Percentiles rank a stretch among this genome's conserved stretches.
phyloP scores from a whole-genome alignment of 768 basidiomycete genomes.

The Butyriboletus loyo region DNA sequence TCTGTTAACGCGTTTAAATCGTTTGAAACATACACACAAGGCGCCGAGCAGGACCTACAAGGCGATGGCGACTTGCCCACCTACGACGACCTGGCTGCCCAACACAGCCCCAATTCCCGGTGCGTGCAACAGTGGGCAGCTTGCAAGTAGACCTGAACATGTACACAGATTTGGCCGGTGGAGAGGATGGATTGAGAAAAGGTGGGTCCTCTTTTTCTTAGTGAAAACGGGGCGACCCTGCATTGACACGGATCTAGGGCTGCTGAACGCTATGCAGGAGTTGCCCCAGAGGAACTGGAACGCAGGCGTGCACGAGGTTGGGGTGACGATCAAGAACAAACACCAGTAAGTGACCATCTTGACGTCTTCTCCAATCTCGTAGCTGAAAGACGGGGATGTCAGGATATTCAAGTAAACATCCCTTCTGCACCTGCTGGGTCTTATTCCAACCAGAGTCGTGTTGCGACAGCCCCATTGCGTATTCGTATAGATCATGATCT shows the following conservation, averaged over 20 bases:
- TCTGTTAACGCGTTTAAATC: slow-evolving; percentile 19
- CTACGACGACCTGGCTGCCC: slow-evolving; percentile 74
- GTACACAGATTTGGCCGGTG: slow-evolving; percentile 75
- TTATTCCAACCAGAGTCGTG: slow-evolving; percentile 10
- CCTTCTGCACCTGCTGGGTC: slow-evolving; percentile 2
- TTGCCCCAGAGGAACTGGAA: slow-evolving; percentile 54
- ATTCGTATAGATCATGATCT: slow-evolving; percentile 45
- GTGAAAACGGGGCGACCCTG: not conserved
- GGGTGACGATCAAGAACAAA: slow-evolving; percentile 44
- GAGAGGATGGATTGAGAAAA: slow-evolving; percentile 87
- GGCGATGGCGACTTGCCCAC: slow-evolving; percentile 64
- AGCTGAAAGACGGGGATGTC: slow-evolving; percentile 3
- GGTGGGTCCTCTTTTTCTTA: slow-evolving; percentile 39
- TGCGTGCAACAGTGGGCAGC: slow-evolving; percentile 28
- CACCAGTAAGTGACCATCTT: slow-evolving; percentile 13
- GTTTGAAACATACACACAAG: slow-evolving; percentile 27
- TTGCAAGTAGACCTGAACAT: not conserved
- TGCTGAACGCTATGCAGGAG: slow-evolving; percentile 74
- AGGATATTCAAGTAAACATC: slow-evolving; percentile 12
- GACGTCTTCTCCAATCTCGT: not conserved
- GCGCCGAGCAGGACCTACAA: slow-evolving; percentile 40
- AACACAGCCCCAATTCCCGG: slow-evolving; percentile 84
- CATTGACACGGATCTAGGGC: slow-evolving; percentile 46
- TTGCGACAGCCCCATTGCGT: slow-evolving; percentile 30
- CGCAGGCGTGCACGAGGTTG: slow-evolving; percentile 68